Conservation (phyloP, 495 filamentous ascomycete species). For the Geopyxis carbonaria region DNA sequence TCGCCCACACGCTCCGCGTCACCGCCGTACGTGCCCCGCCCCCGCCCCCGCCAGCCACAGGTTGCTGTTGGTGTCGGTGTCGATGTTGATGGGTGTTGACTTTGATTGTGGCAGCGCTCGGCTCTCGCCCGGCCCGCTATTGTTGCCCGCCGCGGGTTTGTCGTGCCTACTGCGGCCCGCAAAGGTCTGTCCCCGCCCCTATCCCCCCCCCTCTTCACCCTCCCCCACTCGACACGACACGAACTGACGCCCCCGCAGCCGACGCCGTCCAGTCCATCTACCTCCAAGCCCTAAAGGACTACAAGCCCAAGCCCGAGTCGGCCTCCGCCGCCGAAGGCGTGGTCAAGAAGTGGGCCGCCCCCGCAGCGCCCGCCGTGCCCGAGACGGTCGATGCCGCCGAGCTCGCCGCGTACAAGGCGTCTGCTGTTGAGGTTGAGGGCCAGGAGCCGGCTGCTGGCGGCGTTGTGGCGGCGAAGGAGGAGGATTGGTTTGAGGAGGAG, state of each 20-base stretch:
- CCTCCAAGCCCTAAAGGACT: conserved; percentile 79
- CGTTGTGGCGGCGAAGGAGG: conserved; percentile 32
- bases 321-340: conserved; percentile 72
- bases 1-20: conserved; percentile 40
- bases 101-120: conserved; percentile 44
- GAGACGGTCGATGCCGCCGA: conserved; percentile 64
- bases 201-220: not conserved
- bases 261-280: conserved; percentile 96
- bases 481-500: conserved; percentile 68
- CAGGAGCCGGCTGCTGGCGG: conserved; percentile 41
- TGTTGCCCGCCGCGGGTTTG: conserved; percentile 68
- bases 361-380: conserved; percentile 65
- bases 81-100: not conserved
- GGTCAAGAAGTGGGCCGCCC: conserved; percentile 70
- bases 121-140: conserved; percentile 52
- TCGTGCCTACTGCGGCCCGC: conserved; percentile 53
- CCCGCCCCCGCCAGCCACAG: conserved; percentile 13
- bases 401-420: conserved; percentile 79
- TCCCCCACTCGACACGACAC: not conserved
- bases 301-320: conserved; percentile 75
- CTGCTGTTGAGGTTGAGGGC: conserved; percentile 89
- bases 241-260: conserved; percentile 35
- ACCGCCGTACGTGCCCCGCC: conserved; percentile 2
- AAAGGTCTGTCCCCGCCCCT: conserved; percentile 36
- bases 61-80: conserved; percentile 22